phyloP scores from a whole-genome alignment of 768 basidiomycete species.

The Austroboletus festivus region DNA sequence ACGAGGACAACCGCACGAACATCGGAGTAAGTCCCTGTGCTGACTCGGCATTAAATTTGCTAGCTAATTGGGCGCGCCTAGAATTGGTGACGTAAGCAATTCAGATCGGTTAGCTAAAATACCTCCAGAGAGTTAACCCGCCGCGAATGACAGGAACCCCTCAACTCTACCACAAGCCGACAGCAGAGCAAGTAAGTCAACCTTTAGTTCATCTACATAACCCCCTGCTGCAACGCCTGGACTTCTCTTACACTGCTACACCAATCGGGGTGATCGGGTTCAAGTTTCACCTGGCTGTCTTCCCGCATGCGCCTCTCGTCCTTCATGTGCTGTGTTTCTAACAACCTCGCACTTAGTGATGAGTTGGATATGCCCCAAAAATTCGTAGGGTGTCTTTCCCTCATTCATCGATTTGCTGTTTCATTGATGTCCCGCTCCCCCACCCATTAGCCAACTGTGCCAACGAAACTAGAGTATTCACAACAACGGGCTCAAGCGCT shows the following conservation, averaged over 20 bases:
- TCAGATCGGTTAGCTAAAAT: constrained; percentile 16
- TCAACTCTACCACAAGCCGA: constrained; percentile 22
- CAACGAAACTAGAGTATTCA: constrained; percentile 41
- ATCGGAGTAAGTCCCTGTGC: constrained; percentile 9
- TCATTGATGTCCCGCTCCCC: background rate
- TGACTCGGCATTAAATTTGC: background rate
- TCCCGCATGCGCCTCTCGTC: constrained; percentile 58
- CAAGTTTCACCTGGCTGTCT: constrained; percentile 27
- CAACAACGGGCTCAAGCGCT: constrained; percentile 48
- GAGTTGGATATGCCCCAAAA: constrained; percentile 37
- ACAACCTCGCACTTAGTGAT: constrained; percentile 49
- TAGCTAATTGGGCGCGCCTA: constrained; percentile 7
- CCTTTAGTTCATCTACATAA: constrained; percentile 17
- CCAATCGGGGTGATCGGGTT: constrained; percentile 22
- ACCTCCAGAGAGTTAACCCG: constrained; percentile 10
- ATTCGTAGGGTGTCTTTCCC: constrained; percentile 24
- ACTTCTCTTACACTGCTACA: constrained; percentile 10
- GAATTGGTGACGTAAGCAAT: constrained; percentile 33
- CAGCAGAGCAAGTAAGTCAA: constrained; percentile 31
- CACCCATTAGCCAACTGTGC: constrained; percentile 3
- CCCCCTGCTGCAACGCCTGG: constrained; percentile 10
- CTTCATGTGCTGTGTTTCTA: constrained; percentile 63
- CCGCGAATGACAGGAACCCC: constrained; percentile 23
- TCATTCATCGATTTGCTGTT: background rate
- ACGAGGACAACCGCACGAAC: constrained; percentile 15